A percentile compares a stretch with the other conserved stretches of the same genome.
Evolutionary conservation across 2,329 filamentous ascomycete genomes (phyloP).

Genomic region (Hypoxylon sp.): DNA sequence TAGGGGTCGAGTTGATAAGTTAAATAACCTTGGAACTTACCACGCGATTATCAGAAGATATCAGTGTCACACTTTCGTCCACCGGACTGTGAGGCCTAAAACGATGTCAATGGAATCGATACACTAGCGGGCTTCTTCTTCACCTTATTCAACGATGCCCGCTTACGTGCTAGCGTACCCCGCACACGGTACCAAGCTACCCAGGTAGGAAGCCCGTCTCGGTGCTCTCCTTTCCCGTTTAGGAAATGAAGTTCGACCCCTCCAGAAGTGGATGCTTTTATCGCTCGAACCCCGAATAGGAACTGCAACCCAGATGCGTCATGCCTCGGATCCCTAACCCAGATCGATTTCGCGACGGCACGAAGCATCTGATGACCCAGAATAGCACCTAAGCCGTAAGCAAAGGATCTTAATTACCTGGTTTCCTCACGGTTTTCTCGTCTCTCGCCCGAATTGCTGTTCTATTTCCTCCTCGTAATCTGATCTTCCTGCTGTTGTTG

Average conservation of each 20-base stretch:
- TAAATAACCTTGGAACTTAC: not conserved
- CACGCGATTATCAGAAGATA: not conserved
- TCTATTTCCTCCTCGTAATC: not conserved
- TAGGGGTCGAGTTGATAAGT: not conserved
- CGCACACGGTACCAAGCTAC: conserved; percentile 6
- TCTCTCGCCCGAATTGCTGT: conserved; percentile 3
- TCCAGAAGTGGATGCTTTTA: conserved; percentile 14
- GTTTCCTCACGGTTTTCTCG: conserved; percentile 4
- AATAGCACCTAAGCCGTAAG: conserved; percentile 11
- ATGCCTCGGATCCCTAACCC: conserved; percentile 23
- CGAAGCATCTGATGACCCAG: conserved; percentile 28
- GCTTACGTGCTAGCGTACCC: conserved; percentile 27
- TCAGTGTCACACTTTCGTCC: not conserved
- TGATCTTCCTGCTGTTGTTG: not conserved
- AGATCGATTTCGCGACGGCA: conserved; percentile 8
- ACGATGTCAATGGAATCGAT: not conserved
- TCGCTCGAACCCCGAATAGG: conserved; percentile 5
- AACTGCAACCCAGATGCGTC: conserved; percentile 21
- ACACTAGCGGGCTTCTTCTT: conserved; percentile 3
- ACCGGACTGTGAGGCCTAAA: not conserved
- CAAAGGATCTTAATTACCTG: conserved; percentile 1
- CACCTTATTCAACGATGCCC: conserved; percentile 4
- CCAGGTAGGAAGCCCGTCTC: not conserved
- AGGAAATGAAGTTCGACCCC: conserved; percentile 24
- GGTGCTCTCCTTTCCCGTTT: conserved; percentile 14